Percentiles rank a stretch among this genome's conserved stretches.
Conservation (phyloP, 208 protist genomes). For the Endotrypanum monterogeii region DNA sequence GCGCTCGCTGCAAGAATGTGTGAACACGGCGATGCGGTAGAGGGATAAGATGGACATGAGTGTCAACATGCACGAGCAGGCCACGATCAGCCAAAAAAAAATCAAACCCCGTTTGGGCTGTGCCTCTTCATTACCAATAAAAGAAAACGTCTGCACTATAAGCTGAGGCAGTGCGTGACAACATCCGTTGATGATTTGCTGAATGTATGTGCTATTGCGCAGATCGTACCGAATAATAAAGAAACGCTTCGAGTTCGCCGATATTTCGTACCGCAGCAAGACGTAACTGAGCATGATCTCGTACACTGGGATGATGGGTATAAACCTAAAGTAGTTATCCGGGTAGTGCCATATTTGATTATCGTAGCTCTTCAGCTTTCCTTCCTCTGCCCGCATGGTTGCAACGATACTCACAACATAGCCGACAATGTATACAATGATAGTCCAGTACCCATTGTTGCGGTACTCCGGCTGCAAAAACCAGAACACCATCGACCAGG, state of each 20-base stretch:
- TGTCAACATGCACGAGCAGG: conserved; percentile 38
- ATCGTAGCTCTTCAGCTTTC: conserved; percentile 68
- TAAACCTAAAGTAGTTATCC: conserved; percentile 62
- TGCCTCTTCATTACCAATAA: conserved; percentile 8
- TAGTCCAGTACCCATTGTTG: conserved; percentile 78
- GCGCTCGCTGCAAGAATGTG: conserved; percentile 70
- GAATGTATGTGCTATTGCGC: conserved; percentile 61
- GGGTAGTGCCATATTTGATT: conserved; percentile 70
- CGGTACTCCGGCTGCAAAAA: conserved; percentile 24
- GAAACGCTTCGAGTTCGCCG: conserved; percentile 46
- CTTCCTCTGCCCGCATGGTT: conserved; percentile 67
- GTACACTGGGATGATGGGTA: conserved; percentile 77
- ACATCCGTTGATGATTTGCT: conserved; percentile 60
- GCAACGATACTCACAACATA: conserved; percentile 70
- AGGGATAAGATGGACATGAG: conserved; percentile 61
- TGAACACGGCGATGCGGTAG: conserved; percentile 50
- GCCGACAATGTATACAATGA: conserved; percentile 72
- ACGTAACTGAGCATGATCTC: conserved; percentile 70
- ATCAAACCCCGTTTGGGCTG: background rate
- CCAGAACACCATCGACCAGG: conserved; percentile 69
- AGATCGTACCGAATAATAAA: conserved; percentile 87
- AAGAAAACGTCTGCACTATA: conserved; percentile 75
- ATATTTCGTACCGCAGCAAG: conserved; percentile 64
- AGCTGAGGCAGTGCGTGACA: conserved; percentile 75
- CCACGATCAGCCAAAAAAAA: conserved; percentile 52